Base-by-base conservation (phyloP, 106 monocot genomes). In the Platanthera guangdongensis region DNA sequence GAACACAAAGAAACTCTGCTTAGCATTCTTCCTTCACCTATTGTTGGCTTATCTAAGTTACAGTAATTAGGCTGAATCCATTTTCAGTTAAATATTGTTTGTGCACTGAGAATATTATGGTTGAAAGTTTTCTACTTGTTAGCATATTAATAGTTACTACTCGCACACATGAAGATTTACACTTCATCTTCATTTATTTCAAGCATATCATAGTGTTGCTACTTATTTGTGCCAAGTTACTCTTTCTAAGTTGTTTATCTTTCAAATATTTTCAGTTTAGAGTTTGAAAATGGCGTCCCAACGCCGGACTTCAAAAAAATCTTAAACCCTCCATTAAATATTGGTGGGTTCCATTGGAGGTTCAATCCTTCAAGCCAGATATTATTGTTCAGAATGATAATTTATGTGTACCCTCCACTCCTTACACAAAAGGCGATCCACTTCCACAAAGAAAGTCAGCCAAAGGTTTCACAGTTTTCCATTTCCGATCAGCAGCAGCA, bases 401-500 rank as follows among this genome's bases (percentile, higher is more conserved):
- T 80, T 65, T 9, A 11, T 25, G 64, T 73, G 13, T 54, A 71
- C 73, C 64, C 1, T 67, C 57, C 74, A 68, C 9, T 55, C 59
- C 81, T 57, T 21, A 57, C 21, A 52, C 21, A 68, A 86, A 63
- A 78, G 63, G 62, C 12, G 22, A 50, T 71, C 18, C 32, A 49
- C 52, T 68, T 28, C 47, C 82, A 19, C 78, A 80, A 14, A 80
- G 74, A 72, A 74, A 64, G 60, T 52, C 83, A 50, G 50, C 2
- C 75, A 59, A 63, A 22, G 63, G 76, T 47, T 15, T 93, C 14
- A 93, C 79, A 65, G 91, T 93, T 50, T 70, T 87, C 4, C 77
- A 88, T 79, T 59, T 97, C 59, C 53, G 81, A 62, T 86, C 89
- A 59, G 87, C 78, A 21, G 59, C 85, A 77, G 85, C 80, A 7